Evolutionary conservation across 164 flowering plant species (phyloP), one percentile per base, ranked within the genome.

Genomic region (Nymphaea thermarum): DNA sequence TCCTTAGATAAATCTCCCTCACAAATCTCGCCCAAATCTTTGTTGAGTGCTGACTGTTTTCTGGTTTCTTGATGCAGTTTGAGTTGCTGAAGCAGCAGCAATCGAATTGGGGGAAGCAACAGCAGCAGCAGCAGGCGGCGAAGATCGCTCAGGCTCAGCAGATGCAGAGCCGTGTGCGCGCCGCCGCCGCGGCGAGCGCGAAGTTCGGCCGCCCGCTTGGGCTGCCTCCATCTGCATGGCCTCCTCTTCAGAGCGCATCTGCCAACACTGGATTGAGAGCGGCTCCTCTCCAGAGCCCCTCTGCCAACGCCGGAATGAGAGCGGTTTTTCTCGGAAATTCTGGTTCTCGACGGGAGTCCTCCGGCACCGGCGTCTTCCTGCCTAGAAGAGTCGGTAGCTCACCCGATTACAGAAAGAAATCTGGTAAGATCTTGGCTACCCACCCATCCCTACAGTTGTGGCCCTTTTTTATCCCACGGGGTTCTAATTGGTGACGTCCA

Each of bases 331-430:
- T 85, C 12, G 83, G 74, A 3, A 80, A 82, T 10, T 67, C 85
- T 4, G 77, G 79, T 16, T 66, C 85, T 2, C 68, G 76, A 65
- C 74, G 80, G 72, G 71, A 77, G 60, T 74, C 76, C 2, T 36
- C 72, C 53, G 96, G 92, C 2, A 89, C 91, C 10, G 96, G 92
- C 4, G 90, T 89, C 6, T 89, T 89, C 85, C 71, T 87, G 72
- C 92, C 92, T 4, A 75, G 84, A 43, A 71, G 77, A 60, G 63
- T 43, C 3, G 75, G 79, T 6, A 74, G 73, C 69, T 51, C 79
- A 0, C 16, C 74, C 0, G 87, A 81, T 10, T 67, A 75, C 12
- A 80, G 82, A 43, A 85, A 83, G 70, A 85, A 85, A 73, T 70
- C 77, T 69, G 85, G 94, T 88, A 68, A 18, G 41, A 8, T 14